Evolutionary conservation across 768 basidiomycete species (phyloP).

Genomic region (Hysterangium stoloniferum): DNA sequence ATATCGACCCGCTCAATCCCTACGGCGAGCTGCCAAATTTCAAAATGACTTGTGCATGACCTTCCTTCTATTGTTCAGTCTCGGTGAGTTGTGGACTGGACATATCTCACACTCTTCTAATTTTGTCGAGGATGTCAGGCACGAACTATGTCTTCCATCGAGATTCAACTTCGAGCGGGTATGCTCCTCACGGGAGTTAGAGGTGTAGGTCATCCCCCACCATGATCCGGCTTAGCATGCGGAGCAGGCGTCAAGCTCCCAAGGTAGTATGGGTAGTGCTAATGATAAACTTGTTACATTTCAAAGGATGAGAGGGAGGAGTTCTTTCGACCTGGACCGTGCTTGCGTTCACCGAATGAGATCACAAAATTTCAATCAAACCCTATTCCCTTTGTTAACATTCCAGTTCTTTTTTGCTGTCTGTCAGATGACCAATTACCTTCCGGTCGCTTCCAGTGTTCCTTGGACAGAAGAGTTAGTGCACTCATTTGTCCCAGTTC

Average conservation of each 20-base stretch:
- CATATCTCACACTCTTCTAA: not conserved
- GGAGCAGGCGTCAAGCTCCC: too few relatives aligned
- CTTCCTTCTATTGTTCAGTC: not conserved
- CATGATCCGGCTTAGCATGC: not conserved
- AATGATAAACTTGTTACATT: not conserved
- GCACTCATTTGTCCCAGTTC: not conserved
- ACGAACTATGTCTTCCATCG: not conserved
- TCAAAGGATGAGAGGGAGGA: not conserved
- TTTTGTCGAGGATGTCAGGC: not conserved
- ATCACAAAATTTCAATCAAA: not conserved
- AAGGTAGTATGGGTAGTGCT: not conserved
- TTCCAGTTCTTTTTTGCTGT: not conserved
- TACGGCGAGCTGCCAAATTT: too few relatives aligned
- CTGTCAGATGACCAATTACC: not conserved
- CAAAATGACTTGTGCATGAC: too few relatives aligned
- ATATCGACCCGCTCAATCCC: too few relatives aligned
- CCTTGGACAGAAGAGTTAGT: not conserved
- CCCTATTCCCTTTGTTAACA: not conserved
- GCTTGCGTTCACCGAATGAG: not conserved
- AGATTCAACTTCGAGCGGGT: not conserved
- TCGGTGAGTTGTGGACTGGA: not conserved
- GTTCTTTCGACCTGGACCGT: constrained; percentile 2
- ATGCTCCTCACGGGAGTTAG: not conserved
- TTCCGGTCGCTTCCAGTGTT: not conserved
- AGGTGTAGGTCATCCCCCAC: not conserved